Base-by-base conservation (phyloP, 2,329 filamentous ascomycete genomes). In the Ceratocystis cacaofunesta region DNA sequence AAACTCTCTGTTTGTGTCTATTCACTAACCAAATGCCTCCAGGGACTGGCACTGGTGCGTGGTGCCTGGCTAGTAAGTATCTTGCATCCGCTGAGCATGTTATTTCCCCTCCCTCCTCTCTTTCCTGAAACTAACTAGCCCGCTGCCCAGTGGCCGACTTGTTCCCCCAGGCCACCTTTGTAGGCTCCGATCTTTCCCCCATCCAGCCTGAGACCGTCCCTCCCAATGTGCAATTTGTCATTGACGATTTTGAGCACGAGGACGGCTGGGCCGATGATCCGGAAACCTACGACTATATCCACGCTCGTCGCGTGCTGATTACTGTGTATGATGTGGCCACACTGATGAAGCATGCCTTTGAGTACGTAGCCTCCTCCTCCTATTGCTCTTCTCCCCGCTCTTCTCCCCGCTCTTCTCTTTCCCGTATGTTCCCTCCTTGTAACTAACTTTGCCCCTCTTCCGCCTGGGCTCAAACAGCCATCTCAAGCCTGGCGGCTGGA, bases 171-270 rank as follows among this genome's bases (percentile, higher is more conserved):
- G 71, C 77, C 0, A 71, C 71, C 36, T 77, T 82, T 57, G 76
- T 77, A 50, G 79, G 79, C 67, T 76, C 80, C 71, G 79, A 81
- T 68, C 71, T 81, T 1, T 81, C 79, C 1, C 79, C 79, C 0
- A 82, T 81, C 50, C 79, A 82, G 62, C 79, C 79, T 0, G 77
- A 77, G 61, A 79, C 77, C 70, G 78, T 81, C 0, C 79, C 79
- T 1, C 74, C 77, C 63, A 82, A 81, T 65, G 77, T 79, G n/a
- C 74, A 76, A 28, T 81, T 81, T 68, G 75, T 78, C 28, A 77
- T 81, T 48, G 79, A 80, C 70, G 79, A 82, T 69, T 78, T 81
- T 63, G 79, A 82, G 67, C 76, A 78, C 57, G 75, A 76, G 61
- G 78, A 77, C 19, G 79, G 79, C 17, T 82, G 79, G 79, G 74